A percentile compares a stretch with the other conserved stretches of the same genome.
These are phyloP conservation scores for Toxicodendron radicans DNA, from an alignment of 345 rosid genomes.

Conservation along the genomic window DNA sequence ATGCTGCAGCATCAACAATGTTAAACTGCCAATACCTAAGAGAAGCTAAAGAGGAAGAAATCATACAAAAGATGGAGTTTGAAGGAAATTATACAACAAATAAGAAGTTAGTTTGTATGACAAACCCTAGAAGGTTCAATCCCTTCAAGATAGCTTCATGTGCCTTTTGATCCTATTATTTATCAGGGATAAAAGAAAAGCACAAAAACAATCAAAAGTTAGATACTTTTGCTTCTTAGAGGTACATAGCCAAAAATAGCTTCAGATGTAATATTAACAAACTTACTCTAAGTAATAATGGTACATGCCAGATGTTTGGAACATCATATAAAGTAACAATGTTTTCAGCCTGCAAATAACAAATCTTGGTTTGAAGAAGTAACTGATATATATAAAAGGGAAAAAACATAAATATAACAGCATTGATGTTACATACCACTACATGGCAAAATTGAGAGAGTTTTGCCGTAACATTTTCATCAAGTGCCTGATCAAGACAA, in stretches of 20 bases:
- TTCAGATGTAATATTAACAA: neutral
- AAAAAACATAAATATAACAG: conserved; percentile 16
- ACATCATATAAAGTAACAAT: conserved; percentile 83
- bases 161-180: conserved; percentile 78
- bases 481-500: conserved; percentile 61
- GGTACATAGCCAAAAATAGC: neutral
- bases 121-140: conserved; percentile 74
- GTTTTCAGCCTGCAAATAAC: conserved; percentile 61
- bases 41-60: conserved; percentile 2
- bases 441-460: conserved; percentile 96
- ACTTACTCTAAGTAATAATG: conserved; percentile 77
- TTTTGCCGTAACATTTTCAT: conserved; percentile 73
- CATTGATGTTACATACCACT: conserved; percentile 46
- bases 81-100: neutral
- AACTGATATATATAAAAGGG: neutral
- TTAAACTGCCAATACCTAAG: conserved; percentile 1
- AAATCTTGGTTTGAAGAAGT: neutral
- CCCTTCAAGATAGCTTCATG: conserved; percentile 83
- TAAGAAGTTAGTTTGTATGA: conserved; percentile 19
- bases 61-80: conserved; percentile 6
- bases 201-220: conserved; percentile 13
- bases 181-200: conserved; percentile 6
- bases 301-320: conserved; percentile 95
- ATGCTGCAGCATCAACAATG: conserved; percentile 12
- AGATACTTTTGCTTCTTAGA: neutral